Percentiles rank a stretch among this genome's conserved stretches.
Conservation (phyloP, 2,329 filamentous ascomycete genomes). For the Paecilomyces fulvus region DNA sequence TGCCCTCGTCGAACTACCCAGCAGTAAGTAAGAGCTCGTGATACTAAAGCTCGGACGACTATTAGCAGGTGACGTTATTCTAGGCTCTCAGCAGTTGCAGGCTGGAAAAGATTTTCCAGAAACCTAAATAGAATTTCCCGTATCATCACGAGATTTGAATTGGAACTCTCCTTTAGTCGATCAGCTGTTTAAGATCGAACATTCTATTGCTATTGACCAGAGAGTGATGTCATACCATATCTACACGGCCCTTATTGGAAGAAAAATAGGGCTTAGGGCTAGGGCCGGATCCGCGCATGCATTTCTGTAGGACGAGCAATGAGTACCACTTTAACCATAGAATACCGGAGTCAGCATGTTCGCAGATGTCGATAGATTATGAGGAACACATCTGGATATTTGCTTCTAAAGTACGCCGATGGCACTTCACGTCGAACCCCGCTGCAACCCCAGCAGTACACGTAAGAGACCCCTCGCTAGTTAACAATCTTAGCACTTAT, state of each 20-base stretch:
- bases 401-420: too few relatives aligned
- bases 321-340: too few relatives aligned
- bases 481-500: too few relatives aligned
- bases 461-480: too few relatives aligned
- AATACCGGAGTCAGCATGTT: too few relatives aligned
- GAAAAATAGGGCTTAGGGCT: slow-evolving; percentile 1
- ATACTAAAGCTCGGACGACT: not conserved
- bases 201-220: not conserved
- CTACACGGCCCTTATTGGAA: not conserved
- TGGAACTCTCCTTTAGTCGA: not conserved
- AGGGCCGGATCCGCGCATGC: not conserved
- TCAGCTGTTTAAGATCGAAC: not conserved
- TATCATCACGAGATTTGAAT: not conserved
- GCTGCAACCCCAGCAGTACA: too few relatives aligned
- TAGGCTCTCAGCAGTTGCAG: not conserved
- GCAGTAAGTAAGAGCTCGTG: not conserved
- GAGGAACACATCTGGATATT: too few relatives aligned
- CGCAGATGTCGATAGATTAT: too few relatives aligned
- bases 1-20: not conserved
- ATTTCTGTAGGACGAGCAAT: not conserved
- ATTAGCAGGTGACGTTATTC: not conserved
- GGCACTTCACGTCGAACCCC: too few relatives aligned
- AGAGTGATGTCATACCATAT: slow-evolving; percentile 1
- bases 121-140: not conserved
- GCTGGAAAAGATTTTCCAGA: not conserved